Percentiles rank a stretch among this genome's conserved stretches.
These are phyloP conservation scores for Candida koratica DNA, from an alignment of 805 yeast species.

Conservation along the genomic window DNA sequence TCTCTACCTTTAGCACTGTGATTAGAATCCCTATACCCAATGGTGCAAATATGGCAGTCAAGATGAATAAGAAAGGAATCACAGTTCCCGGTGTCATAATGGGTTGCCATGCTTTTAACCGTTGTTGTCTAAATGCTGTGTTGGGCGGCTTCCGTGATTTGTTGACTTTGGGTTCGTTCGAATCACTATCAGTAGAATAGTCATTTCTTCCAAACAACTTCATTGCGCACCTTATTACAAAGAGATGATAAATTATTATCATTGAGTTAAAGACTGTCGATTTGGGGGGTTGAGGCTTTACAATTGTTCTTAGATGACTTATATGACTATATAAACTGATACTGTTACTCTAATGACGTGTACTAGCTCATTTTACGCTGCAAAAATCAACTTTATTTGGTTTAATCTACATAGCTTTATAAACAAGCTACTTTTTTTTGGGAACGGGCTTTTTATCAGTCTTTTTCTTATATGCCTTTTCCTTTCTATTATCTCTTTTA, in stretches of 20 bases:
- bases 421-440: too few species aligned
- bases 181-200: conserved; percentile 17
- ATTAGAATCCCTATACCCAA: conserved; percentile 80
- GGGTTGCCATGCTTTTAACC: conserved; percentile 75
- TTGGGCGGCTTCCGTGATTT: conserved; percentile 46
- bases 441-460: conserved; percentile 18
- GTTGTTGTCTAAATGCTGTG: conserved; percentile 77
- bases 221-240: too few species aligned
- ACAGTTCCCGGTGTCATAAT: conserved; percentile 89
- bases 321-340: too few species aligned
- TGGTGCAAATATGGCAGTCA: conserved; percentile 82
- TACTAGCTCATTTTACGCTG: too few species aligned
- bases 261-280: too few species aligned
- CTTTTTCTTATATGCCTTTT: conserved; percentile 19
- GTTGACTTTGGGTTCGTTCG: conserved; percentile 19
- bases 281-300: too few species aligned
- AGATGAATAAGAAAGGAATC: conserved; percentile 70
- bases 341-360: too few species aligned
- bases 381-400: too few species aligned
- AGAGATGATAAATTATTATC: too few species aligned
- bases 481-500: conserved; percentile 22
- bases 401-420: too few species aligned
- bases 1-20: conserved; percentile 77
- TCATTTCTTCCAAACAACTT: conserved; percentile 33
- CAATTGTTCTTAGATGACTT: too few species aligned